Percentiles rank a stretch among this genome's conserved stretches.
These are phyloP conservation scores for Candida sp. DNA, from an alignment of 1,139 yeast genomes.

Conservation along the genomic window DNA sequence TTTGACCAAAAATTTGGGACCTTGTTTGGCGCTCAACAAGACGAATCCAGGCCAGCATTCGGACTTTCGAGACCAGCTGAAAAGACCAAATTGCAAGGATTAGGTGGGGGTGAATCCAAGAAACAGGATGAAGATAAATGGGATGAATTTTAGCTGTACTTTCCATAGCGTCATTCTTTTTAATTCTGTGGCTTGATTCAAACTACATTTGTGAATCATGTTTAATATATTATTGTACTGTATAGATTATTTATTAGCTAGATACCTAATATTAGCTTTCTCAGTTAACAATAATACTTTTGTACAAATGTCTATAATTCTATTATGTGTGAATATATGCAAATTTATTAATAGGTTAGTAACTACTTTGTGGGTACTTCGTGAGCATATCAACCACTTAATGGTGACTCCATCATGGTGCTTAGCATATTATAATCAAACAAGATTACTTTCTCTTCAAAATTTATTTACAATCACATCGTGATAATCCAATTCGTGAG, in stretches of 20 bases:
- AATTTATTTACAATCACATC: too few relatives aligned
- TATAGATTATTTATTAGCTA: constrained; percentile 1
- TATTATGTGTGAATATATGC: neutral
- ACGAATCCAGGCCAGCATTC: constrained; percentile 56
- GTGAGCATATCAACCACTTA: too few relatives aligned
- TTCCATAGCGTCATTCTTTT: neutral
- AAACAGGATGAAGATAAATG: constrained; percentile 37
- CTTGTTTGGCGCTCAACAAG: constrained; percentile 39
- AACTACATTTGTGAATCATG: neutral
- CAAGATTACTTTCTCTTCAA: too few relatives aligned
- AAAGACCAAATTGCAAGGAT: constrained; percentile 54
- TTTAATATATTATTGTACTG: neutral
- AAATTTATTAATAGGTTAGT: too few relatives aligned
- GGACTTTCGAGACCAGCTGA: constrained; percentile 63
- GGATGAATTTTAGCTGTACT: constrained; percentile 34
- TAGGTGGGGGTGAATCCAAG: constrained; percentile 33
- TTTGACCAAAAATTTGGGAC: constrained; percentile 50
- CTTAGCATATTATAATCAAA: too few relatives aligned
- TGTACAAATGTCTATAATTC: neutral
- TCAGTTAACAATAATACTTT: neutral
- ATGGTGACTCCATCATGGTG: too few relatives aligned
- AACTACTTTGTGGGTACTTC: too few relatives aligned
- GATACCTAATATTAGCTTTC: neutral
- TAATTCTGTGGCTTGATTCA: neutral
- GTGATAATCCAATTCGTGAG: too few relatives aligned